These are phyloP conservation scores for Colletotrichum gloeosporioides DNA, from an alignment of 2,329 filamentous ascomycete species.

Conservation along the genomic window DNA sequence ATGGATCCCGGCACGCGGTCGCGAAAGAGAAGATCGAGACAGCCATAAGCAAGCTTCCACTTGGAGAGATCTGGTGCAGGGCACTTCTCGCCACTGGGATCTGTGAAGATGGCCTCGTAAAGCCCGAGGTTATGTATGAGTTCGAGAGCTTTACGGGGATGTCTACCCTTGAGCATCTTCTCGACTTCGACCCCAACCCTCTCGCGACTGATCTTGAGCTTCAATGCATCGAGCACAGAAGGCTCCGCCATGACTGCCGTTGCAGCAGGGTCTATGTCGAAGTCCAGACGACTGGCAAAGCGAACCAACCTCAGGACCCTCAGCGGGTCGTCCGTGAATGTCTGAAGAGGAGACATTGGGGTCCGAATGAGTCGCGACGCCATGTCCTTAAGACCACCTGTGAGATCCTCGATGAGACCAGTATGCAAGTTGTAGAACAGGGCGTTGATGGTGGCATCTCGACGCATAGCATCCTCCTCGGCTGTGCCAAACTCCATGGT, in stretches of 20 bases:
- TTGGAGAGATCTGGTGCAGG: constrained; percentile 61
- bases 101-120: constrained; percentile 76
- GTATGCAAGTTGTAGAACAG: constrained; percentile 94
- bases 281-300: constrained; percentile 85
- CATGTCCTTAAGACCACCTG: constrained; percentile 80
- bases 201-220: constrained; percentile 89
- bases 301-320: constrained; percentile 86
- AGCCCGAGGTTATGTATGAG: constrained; percentile 71
- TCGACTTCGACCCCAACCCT: constrained; percentile 85
- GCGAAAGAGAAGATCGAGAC: constrained; percentile 57
- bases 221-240: constrained; percentile 82
- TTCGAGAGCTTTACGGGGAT: constrained; percentile 66
- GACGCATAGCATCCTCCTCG: constrained; percentile 84
- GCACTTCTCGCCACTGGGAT: constrained; percentile 61
- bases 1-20: constrained; percentile 52
- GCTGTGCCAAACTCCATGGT: constrained; percentile 93
- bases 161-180: constrained; percentile 81
- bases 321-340: constrained; percentile 92
- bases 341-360: constrained; percentile 85
- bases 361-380: constrained; percentile 76
- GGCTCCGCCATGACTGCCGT: constrained; percentile 76
- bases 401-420: constrained; percentile 82
- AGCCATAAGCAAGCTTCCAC: constrained; percentile 70
- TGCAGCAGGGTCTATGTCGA: constrained; percentile 74
- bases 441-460: constrained; percentile 94